A percentile compares a stretch with the other conserved stretches of the same genome.
Conservation (phyloP, 73 alveolate species). For the Tetrahymena thermophila region DNA sequence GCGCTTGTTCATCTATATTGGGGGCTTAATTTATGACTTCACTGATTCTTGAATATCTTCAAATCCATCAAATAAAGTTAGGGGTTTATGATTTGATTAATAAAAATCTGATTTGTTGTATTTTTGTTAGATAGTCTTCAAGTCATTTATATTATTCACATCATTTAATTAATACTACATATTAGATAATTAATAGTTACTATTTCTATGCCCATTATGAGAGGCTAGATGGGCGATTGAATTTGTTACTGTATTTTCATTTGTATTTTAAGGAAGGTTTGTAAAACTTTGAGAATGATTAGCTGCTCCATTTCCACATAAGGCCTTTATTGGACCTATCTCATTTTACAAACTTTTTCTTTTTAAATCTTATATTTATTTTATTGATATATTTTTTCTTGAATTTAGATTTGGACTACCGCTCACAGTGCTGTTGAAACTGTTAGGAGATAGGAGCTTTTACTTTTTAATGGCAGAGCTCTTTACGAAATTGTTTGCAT, state of each 20-base stretch:
- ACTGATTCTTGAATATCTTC: background rate
- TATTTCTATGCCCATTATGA: background rate
- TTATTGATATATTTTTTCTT: background rate
- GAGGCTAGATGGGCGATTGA: background rate
- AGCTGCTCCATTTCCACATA: background rate
- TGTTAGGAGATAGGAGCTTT: background rate
- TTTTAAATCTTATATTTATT: background rate
- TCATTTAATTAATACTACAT: background rate
- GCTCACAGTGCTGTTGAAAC: background rate
- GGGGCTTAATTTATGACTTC: background rate
- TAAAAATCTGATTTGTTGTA: background rate
- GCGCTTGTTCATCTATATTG: background rate
- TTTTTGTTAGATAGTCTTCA: background rate
- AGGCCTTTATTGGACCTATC: background rate
- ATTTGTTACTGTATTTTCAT: background rate
- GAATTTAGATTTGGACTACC: background rate
- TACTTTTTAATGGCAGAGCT: background rate
- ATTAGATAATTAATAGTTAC: background rate
- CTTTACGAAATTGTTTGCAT: background rate
- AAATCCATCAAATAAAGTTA: background rate
- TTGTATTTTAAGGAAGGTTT: background rate
- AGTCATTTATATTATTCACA: background rate
- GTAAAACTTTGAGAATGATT: background rate
- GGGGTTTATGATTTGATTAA: background rate
- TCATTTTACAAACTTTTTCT: background rate